Base-by-base conservation (phyloP, 306 rosid species). In the Cucurbita ficifolia region DNA sequence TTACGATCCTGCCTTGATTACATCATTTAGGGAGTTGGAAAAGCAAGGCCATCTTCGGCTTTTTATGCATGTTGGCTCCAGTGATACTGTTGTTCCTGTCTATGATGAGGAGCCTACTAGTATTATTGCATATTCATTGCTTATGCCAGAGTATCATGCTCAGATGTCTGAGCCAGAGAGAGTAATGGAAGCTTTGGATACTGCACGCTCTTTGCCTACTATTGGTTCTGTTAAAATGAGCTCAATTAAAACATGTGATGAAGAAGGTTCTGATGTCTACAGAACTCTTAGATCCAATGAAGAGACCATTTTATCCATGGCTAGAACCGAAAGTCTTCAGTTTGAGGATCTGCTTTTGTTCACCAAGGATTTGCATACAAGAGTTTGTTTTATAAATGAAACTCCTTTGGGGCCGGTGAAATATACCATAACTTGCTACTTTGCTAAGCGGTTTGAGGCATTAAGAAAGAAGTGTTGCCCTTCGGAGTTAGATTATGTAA, bases 91-190 rank as follows among this genome's bases (percentile, higher is more conserved):
- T 76, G 82, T 95, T 81, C 92, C 99, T 18, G 89, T 95, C 72
- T 95, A 89, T 70, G 96, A 95, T 53, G 97, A 95, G 67, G 97
- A 95, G 73, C 97, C 97, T 75, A 82, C 96, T 24, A 95, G 99
- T 76, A 78, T 91, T 67, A 89, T 95, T 83, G 81, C 97, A 48
- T 86, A 85, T 87, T 95, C 97, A 59, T 76, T 95, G 75, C 80
- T 72, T 42, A 85, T 92, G 43, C 84, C 86, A 21, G 86, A 86
- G 68, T 91, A 95, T 77, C 84, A 74, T 36, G 29, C 11, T 53
- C 96, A 88, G 81, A 62, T 84, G 70, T 73, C 65, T 74, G 97
- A 89, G 59, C 79, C 68, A 73, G 96, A 87, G 71, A 87, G 68
- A 79, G 74, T 80, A 70, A 87, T 72, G 79, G 94, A 90, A 10